Conservation (phyloP, 176 grass and related monocot genomes). For the Panicum miliaceum region DNA sequence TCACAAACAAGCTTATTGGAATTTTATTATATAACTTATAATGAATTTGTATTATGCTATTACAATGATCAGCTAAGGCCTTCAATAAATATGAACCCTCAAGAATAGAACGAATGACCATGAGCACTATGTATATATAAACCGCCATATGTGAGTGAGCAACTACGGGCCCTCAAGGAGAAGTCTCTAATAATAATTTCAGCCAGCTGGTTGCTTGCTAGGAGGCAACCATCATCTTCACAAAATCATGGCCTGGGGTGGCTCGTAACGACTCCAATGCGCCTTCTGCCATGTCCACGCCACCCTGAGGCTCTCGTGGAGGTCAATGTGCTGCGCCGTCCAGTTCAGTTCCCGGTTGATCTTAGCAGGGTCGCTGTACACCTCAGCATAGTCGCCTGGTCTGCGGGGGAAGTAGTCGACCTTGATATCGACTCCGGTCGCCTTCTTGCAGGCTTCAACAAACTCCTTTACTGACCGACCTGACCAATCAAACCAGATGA, state of each 20-base stretch:
- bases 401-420: conserved; percentile 73
- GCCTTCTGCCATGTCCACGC: conserved; percentile 86
- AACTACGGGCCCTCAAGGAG: conserved; percentile 39
- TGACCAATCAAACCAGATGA: background rate
- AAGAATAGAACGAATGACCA: conserved; percentile 50
- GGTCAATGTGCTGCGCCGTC: conserved; percentile 73
- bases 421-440: conserved; percentile 80
- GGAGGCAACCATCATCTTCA: conserved; percentile 31
- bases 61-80: conserved; percentile 41
- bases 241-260: conserved; percentile 55
- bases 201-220: conserved; percentile 28
- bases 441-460: conserved; percentile 89
- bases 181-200: conserved; percentile 40
- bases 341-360: conserved; percentile 85
- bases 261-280: conserved; percentile 66
- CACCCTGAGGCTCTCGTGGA: conserved; percentile 75
- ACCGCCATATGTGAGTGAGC: conserved; percentile 43
- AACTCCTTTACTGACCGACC: conserved; percentile 95
- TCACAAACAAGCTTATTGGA: background rate
- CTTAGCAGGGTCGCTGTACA: conserved; percentile 77
- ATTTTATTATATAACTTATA: conserved; percentile 31
- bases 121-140: conserved; percentile 42
- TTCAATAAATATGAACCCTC: conserved; percentile 26
- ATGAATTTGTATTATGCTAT: conserved; percentile 36
- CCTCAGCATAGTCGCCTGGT: conserved; percentile 86